Conservation (phyloP, 805 yeast genomes). For the Maudiozyma barnettii region DNA sequence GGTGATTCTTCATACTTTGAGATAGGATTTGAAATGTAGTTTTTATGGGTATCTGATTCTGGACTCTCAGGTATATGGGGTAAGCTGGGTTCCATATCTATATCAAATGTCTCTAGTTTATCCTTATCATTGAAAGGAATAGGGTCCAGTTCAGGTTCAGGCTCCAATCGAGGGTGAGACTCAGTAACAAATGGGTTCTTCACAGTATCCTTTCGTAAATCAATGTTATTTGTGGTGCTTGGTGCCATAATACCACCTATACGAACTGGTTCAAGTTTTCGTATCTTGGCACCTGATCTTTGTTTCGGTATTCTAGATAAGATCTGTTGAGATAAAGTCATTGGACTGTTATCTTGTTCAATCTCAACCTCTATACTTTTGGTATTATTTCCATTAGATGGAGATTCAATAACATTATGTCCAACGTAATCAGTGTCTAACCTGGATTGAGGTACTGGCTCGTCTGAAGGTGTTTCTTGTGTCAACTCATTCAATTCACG, state of each 20-base stretch:
- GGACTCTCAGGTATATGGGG: not conserved
- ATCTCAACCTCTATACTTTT: not conserved
- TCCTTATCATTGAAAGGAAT: not conserved
- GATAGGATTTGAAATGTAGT: not conserved
- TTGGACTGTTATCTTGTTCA: not conserved
- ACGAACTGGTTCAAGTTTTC: constrained; percentile 12
- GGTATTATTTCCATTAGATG: not conserved
- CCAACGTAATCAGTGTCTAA: not conserved
- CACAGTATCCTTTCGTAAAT: not conserved
- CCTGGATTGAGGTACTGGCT: not conserved
- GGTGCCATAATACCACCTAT: constrained; percentile 3
- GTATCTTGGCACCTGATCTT: constrained; percentile 8
- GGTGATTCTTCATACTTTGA: not conserved
- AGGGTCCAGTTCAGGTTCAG: not conserved
- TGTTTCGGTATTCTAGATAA: constrained; percentile 8
- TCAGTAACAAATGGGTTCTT: not conserved
- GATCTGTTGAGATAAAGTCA: constrained; percentile 8
- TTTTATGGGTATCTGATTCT: not conserved
- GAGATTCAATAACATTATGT: not conserved
- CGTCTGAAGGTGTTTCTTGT: not conserved
- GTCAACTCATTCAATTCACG: not conserved
- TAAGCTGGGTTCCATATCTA: not conserved
- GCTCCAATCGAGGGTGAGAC: not conserved
- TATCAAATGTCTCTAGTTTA: not conserved
- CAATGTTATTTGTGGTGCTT: no score